Base-by-base conservation (phyloP, 164 flowering plant species). In the Macadamia tetraphylla region DNA sequence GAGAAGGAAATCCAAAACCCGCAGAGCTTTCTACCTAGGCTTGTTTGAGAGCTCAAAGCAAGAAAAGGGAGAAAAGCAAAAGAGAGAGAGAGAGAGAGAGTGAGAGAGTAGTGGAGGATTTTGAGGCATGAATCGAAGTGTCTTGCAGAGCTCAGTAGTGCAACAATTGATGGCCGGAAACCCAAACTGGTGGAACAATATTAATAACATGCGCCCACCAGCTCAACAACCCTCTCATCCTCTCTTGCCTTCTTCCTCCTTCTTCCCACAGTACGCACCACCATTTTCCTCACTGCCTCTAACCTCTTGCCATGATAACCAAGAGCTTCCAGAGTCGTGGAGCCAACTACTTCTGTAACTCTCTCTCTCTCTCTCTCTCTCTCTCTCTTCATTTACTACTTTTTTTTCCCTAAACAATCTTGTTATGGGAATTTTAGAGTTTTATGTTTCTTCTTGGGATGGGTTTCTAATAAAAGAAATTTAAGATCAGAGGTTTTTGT, bases 131-230 rank as follows among this genome's bases (percentile, higher is more conserved):
- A 83, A 85, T 74, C 69, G 87, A 42, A 79, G 83, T 29, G 69
- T 66, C 53, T 66, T 81, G 74, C 76, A 81, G 79, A 75, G 80
- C 63, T 80, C 85, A 13, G 85, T 82, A 51, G 87, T 84, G 78
- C 88, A 83, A 64, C 87, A 87, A 76, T 77, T 87, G 83, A 81
- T 82, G 85, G 81, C 86, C 30, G 90, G 89, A 71, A 87, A 82
- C 87, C 86, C 87, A 70, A 87, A 75, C 68, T 85, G 88, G 92
- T 89, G 94, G 91, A 86, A 72, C 71, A 80, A 80, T 65, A 81
- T 76, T 65, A 72, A 66, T 83, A 78, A 71, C 76, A 59, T 68
- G 29, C 73, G 79, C 58, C 84, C 83, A 29, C 73, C 74, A 64
- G 75, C 70, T 29, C 80, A 73, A 70, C 60, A 74, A 3, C 51